These are phyloP conservation scores for Coccomyxa sp. DNA, from an alignment of 139 green algal genomes.

Conservation along the genomic window DNA sequence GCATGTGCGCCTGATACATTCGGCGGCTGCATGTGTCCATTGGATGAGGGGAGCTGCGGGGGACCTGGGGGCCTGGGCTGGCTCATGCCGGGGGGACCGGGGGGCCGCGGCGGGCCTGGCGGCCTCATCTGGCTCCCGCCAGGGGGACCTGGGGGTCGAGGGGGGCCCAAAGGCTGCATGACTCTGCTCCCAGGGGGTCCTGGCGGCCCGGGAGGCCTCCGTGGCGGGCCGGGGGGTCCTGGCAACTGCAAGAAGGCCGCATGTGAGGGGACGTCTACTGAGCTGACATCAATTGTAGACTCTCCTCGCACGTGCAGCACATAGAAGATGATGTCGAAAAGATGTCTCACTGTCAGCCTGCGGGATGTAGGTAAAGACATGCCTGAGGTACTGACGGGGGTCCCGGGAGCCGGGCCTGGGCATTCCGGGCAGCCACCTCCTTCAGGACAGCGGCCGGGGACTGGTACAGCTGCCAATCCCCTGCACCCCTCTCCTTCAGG, in stretches of 20 bases:
- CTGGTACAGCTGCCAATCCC: slow-evolving; percentile 52
- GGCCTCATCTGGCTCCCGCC: too few species aligned
- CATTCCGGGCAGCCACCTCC: slow-evolving; percentile 13
- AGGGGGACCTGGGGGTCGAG: too few species aligned
- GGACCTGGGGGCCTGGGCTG: slow-evolving; percentile 1
- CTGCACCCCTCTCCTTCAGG: slow-evolving; percentile 22
- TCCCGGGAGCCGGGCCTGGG: background rate
- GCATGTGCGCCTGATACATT: too few species aligned
- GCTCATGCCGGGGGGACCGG: background rate
- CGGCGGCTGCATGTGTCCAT: background rate
- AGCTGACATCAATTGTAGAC: too few species aligned
- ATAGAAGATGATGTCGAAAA: background rate
- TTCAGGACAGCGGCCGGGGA: slow-evolving; percentile 33
- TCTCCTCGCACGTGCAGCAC: too few species aligned
- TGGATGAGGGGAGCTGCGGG: background rate
- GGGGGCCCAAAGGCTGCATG: too few species aligned
- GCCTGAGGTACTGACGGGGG: too few species aligned
- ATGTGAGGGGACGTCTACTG: too few species aligned
- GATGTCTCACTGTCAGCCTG: background rate
- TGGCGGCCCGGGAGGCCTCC: background rate
- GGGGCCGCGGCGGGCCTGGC: background rate
- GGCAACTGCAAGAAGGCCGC: too few species aligned
- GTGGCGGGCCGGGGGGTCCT: too few species aligned
- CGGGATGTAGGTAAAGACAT: background rate
- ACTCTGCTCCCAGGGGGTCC: too few species aligned